A percentile compares a stretch with the other conserved stretches of the same genome.
These are phyloP conservation scores for Rosa chinensis DNA, from an alignment of 306 rosid species.

Conservation along the genomic window DNA sequence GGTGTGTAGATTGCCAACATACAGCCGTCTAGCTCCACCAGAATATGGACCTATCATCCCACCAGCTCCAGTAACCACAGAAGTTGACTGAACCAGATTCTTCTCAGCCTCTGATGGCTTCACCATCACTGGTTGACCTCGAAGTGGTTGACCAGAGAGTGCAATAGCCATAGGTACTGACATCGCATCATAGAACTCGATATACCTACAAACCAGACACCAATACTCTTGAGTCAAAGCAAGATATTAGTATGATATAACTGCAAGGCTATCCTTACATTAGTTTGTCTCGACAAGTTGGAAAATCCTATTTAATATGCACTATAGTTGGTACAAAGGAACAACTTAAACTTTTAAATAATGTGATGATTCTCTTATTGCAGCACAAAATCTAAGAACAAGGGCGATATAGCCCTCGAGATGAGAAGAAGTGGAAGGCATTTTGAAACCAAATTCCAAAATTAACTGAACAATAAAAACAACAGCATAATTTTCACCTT, in stretches of 20 bases:
- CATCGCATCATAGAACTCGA: constrained; percentile 93
- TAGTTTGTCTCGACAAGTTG: neutral
- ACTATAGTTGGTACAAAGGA: neutral
- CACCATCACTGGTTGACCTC: constrained; percentile 95
- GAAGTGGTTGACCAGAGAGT: constrained; percentile 89
- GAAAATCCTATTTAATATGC: neutral
- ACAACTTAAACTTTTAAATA: neutral
- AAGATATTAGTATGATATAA: neutral
- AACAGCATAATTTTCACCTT: neutral
- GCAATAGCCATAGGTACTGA: constrained; percentile 99
- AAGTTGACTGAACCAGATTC: constrained; percentile 85
- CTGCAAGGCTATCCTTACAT: neutral
- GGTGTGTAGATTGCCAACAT: constrained; percentile 90
- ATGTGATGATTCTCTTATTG: neutral
- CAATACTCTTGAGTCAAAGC: neutral
- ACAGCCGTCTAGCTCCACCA: constrained; percentile 92
- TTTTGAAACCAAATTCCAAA: neutral
- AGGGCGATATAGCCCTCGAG: neutral
- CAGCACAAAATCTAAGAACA: neutral
- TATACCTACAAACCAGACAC: constrained; percentile 54
- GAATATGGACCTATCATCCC: constrained; percentile 84
- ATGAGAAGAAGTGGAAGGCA: neutral
- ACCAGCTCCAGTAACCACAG: constrained; percentile 52
- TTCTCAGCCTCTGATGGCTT: constrained; percentile 99
- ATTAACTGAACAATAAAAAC: neutral